These are phyloP conservation scores for Fusarium armeniacum DNA, from an alignment of 2,329 filamentous ascomycete genomes.

Conservation along the genomic window DNA sequence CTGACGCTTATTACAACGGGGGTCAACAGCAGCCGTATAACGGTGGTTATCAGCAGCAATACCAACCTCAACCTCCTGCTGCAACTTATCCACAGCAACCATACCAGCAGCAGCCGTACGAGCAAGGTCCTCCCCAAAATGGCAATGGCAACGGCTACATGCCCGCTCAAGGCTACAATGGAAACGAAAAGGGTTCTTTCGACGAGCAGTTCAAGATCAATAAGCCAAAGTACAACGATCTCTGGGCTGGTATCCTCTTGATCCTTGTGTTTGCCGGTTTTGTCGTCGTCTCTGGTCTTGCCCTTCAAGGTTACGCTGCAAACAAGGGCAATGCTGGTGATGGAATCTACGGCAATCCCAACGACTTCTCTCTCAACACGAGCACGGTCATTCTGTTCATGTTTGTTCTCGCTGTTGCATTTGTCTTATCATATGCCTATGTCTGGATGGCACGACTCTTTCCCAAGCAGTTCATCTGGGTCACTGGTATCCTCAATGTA, in stretches of 20 bases:
- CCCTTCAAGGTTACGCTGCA: constrained; percentile 79
- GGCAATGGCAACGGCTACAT: constrained; percentile 51
- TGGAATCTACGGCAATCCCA: constrained; percentile 79
- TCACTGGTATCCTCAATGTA: constrained; percentile 90
- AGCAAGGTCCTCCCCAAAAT: constrained; percentile 50
- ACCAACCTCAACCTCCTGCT: constrained; percentile 47
- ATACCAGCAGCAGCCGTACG: constrained; percentile 44
- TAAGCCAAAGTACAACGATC: constrained; percentile 88
- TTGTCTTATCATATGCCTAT: constrained; percentile 82
- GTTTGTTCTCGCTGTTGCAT: constrained; percentile 80
- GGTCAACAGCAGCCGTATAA: constrained; percentile 46
- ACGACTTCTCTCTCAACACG: constrained; percentile 77
- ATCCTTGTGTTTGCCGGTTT: constrained; percentile 80
- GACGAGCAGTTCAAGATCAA: constrained; percentile 86
- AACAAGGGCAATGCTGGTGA: constrained; percentile 74
- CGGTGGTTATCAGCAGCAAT: constrained; percentile 44
- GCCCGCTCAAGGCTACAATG: constrained; percentile 55
- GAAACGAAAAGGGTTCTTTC: constrained; percentile 70
- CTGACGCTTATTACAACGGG: constrained; percentile 53
- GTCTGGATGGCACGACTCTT: constrained; percentile 81
- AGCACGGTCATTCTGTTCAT: constrained; percentile 90
- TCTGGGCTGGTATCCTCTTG: constrained; percentile 88
- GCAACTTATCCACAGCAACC: constrained; percentile 37
- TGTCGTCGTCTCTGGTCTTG: constrained; percentile 79
- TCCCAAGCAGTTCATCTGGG: constrained; percentile 93